phyloP scores from a whole-genome alignment of 805 yeast species.

The Sungouiozyma ichnusensis region DNA sequence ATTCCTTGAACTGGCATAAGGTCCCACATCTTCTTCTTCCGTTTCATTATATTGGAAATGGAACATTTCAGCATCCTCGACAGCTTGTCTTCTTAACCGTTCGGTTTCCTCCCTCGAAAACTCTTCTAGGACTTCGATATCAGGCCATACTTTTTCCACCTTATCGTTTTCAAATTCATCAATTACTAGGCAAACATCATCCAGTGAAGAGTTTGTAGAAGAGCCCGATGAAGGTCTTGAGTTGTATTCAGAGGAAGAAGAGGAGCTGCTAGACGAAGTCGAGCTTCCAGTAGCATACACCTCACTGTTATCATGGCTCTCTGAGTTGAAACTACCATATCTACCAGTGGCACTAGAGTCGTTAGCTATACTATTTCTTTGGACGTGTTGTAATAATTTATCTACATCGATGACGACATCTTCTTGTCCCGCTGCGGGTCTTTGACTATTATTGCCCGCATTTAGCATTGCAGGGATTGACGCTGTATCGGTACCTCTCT shows the following conservation, averaged over 20 bases:
- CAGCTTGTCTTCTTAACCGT: slow-evolving; percentile 35
- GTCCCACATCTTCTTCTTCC: slow-evolving; percentile 15
- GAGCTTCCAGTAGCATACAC: slow-evolving; percentile 1
- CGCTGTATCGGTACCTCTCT: neutral
- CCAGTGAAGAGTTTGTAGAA: slow-evolving; percentile 59
- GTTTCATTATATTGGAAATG: slow-evolving; percentile 30
- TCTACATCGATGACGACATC: slow-evolving; percentile 29
- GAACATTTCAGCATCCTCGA: slow-evolving; percentile 30
- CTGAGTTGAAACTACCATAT: neutral
- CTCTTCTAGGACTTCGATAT: slow-evolving; percentile 61
- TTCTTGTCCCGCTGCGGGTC: neutral
- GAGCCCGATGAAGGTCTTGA: slow-evolving; percentile 35
- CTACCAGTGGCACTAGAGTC: slow-evolving; percentile 1
- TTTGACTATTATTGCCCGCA: too few species aligned
- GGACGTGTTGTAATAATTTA: slow-evolving; percentile 25
- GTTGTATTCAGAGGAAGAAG: slow-evolving; percentile 21
- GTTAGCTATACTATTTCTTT: slow-evolving; percentile 6
- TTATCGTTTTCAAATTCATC: slow-evolving; percentile 35
- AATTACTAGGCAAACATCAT: slow-evolving; percentile 87
- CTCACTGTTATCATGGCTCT: slow-evolving; percentile 2
- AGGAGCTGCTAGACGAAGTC: neutral
- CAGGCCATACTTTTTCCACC: slow-evolving; percentile 60
- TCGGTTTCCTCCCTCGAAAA: slow-evolving; percentile 61
- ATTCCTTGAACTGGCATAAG: slow-evolving; percentile 4
- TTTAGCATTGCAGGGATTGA: neutral